These are phyloP conservation scores for Rosa chinensis DNA, from an alignment of 306 rosid species.

Conservation along the genomic window DNA sequence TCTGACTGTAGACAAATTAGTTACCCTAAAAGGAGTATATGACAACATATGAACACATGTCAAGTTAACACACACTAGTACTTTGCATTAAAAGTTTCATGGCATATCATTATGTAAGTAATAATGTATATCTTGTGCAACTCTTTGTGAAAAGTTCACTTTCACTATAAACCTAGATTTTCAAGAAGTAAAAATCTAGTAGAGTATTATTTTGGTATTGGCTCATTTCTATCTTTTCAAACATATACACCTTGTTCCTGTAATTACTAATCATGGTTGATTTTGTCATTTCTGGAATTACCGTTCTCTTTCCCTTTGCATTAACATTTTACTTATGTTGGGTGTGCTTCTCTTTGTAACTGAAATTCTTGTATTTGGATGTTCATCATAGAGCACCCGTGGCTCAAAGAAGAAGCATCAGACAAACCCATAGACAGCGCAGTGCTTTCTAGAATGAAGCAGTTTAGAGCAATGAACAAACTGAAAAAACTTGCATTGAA, in stretches of 20 bases:
- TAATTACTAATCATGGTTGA: not conserved
- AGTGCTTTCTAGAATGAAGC: conserved; percentile 92
- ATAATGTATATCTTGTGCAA: not conserved
- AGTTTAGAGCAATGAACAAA: conserved; percentile 92
- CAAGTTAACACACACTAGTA: not conserved
- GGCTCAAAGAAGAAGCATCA: conserved; percentile 89
- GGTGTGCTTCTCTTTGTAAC: conserved; percentile 17
- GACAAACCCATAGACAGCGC: conserved; percentile 94
- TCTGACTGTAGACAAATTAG: not conserved
- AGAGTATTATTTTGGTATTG: not conserved
- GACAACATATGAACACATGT: not conserved
- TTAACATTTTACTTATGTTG: not conserved
- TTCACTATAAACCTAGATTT: not conserved
- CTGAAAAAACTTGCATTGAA: conserved; percentile 85
- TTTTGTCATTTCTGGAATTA: conserved; percentile 3
- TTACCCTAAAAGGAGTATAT: not conserved
- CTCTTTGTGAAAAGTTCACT: not conserved
- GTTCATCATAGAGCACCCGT: conserved; percentile 71
- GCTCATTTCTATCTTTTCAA: not conserved
- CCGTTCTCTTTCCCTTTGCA: not conserved
- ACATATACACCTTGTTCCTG: not conserved
- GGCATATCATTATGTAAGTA: not conserved
- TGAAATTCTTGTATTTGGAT: conserved; percentile 27
- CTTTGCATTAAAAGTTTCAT: not conserved
- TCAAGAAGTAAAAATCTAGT: not conserved